Percentiles rank a stretch among this genome's conserved stretches.
These are phyloP conservation scores for Xylariaceae sp. DNA, from an alignment of 2,329 filamentous ascomycete species.

Conservation along the genomic window DNA sequence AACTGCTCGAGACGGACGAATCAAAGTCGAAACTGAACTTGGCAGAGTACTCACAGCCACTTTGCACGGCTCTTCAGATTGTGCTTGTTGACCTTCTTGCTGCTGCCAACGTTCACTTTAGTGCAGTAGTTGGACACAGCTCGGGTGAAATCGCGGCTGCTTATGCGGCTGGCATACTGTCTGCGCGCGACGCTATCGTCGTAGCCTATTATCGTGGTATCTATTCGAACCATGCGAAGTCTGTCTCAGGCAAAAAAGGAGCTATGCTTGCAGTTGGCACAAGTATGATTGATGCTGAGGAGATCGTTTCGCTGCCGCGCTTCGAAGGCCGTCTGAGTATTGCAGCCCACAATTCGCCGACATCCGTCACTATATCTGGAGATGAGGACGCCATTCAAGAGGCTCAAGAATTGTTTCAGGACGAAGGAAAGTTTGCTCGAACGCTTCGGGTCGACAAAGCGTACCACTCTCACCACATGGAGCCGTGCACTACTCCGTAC, in stretches of 20 bases:
- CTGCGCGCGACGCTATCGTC: not conserved
- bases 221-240: constrained; percentile 32
- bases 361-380: constrained; percentile 47
- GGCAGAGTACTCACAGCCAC: constrained; percentile 29
- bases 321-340: constrained; percentile 41
- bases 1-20: constrained; percentile 17
- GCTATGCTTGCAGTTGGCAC: constrained; percentile 57
- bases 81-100: constrained; percentile 41
- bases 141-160: constrained; percentile 14
- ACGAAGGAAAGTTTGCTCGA: constrained; percentile 37
- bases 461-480: constrained; percentile 30
- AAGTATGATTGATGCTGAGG: constrained; percentile 44
- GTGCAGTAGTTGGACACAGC: constrained; percentile 1
- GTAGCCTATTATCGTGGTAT: constrained; percentile 53
- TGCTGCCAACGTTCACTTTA: not conserved
- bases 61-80: constrained; percentile 50
- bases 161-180: not conserved
- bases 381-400: constrained; percentile 41
- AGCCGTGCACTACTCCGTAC: constrained; percentile 7
- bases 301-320: constrained; percentile 24
- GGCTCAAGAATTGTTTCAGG: constrained; percentile 30
- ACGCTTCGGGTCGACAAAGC: constrained; percentile 40
- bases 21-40: constrained; percentile 19
- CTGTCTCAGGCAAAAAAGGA: constrained; percentile 35
- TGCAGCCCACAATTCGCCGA: constrained; percentile 45